Evolutionary conservation across 2,329 filamentous ascomycete species (phyloP).

Genomic region (Apiospora saccharicola): DNA sequence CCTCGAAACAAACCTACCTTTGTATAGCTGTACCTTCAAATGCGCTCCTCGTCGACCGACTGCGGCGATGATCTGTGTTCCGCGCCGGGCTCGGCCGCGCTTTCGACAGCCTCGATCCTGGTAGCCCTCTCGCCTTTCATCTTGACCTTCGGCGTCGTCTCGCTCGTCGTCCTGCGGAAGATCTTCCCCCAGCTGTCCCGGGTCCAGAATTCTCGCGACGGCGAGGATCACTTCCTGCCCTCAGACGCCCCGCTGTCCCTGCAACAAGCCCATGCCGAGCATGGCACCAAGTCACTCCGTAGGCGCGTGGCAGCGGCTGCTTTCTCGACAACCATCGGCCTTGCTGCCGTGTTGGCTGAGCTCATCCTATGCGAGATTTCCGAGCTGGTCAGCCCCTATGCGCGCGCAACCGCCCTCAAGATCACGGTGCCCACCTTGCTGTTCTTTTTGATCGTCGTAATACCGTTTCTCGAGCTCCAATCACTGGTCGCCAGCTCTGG

Average conservation of each 20-base stretch:
- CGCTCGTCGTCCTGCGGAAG: constrained; percentile 68
- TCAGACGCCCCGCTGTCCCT: constrained; percentile 67
- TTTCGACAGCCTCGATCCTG: constrained; percentile 54
- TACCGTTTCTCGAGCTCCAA: constrained; percentile 82
- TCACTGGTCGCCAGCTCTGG: constrained; percentile 65
- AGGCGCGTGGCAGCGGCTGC: constrained; percentile 65
- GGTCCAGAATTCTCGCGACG: constrained; percentile 58
- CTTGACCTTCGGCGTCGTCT: constrained; percentile 71
- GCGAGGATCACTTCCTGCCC: constrained; percentile 68
- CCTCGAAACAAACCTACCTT: constrained; percentile 20
- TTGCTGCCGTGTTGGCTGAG: constrained; percentile 80
- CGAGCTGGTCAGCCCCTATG: constrained; percentile 72
- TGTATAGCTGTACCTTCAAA: constrained; percentile 31
- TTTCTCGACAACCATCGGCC: constrained; percentile 79
- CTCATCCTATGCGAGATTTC: constrained; percentile 86
- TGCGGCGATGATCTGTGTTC: constrained; percentile 68
- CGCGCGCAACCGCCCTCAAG: constrained; percentile 72
- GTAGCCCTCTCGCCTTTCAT: constrained; percentile 75
- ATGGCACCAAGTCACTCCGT: constrained; percentile 59
- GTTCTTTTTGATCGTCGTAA: constrained; percentile 75
- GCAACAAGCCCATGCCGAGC: constrained; percentile 65
- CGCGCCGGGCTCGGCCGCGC: constrained; percentile 50
- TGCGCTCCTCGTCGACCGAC: constrained; percentile 50
- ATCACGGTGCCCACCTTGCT: constrained; percentile 75
- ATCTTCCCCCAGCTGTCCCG: constrained; percentile 77